Evolutionary conservation across 345 rosid species (phyloP).

Genomic region (Gossypioides kirkii): DNA sequence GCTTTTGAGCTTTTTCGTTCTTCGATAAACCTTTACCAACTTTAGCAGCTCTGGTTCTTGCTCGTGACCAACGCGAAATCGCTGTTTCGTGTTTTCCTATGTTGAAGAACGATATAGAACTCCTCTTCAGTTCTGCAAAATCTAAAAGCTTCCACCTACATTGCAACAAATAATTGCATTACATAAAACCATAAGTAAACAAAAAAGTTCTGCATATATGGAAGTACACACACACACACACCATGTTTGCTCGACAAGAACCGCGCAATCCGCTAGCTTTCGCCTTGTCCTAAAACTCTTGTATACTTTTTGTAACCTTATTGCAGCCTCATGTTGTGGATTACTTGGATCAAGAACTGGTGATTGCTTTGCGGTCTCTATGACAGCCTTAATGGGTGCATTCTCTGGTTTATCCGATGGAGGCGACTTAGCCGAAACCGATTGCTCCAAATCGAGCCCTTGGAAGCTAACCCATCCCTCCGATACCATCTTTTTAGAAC

Average conservation of each 20-base stretch:
- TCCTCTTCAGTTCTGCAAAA: slow-evolving; percentile 76
- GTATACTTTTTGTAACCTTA: slow-evolving; percentile 81
- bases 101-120: slow-evolving; percentile 83
- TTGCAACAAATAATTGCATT: slow-evolving; percentile 30
- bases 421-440: no score
- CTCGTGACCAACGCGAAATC: slow-evolving; percentile 92
- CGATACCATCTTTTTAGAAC: slow-evolving; percentile 59
- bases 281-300: slow-evolving; percentile 92
- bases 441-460: neutral
- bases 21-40: slow-evolving; percentile 92
- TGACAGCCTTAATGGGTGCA: neutral
- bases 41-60: slow-evolving; percentile 86
- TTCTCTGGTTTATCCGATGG: neutral
- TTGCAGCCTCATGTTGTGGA: slow-evolving; percentile 78
- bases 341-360: slow-evolving; percentile 42
- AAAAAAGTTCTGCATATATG: slow-evolving; percentile 48
- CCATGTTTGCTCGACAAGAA: slow-evolving; percentile 87
- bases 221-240: slow-evolving; percentile 18
- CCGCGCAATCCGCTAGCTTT: slow-evolving; percentile 92
- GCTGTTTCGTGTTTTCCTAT: slow-evolving; percentile 91
- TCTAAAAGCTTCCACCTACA: slow-evolving; percentile 87
- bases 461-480: slow-evolving; percentile 64
- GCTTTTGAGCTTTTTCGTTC: slow-evolving; percentile 84
- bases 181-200: slow-evolving; percentile 20
- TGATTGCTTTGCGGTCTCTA: neutral